Percentiles rank a stretch among this genome's conserved stretches.
Conservation (phyloP, 2,329 filamentous ascomycete species). For the Epichloe amarillans region DNA sequence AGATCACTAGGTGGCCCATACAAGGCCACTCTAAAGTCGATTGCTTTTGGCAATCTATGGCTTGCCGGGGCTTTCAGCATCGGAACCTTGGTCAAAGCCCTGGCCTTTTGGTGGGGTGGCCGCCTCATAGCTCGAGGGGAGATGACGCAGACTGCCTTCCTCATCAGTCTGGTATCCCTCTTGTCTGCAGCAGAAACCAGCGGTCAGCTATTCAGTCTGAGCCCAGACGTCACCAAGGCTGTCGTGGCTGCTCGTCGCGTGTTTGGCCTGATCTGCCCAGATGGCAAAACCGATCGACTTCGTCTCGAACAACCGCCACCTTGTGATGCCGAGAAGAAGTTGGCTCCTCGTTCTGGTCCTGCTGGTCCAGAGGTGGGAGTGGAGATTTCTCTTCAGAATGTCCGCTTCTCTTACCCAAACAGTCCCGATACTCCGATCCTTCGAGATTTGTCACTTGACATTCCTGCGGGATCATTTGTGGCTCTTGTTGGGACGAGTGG, state of each 20-base stretch:
- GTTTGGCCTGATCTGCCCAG: slow-evolving; percentile 17
- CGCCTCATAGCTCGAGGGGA: slow-evolving; percentile 54
- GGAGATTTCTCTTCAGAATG: slow-evolving; percentile 10
- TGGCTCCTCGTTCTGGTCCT: background rate
- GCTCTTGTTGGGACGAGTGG: slow-evolving; percentile 30
- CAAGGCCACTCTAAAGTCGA: slow-evolving; percentile 38
- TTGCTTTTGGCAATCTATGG: slow-evolving; percentile 41
- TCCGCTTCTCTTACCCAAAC: slow-evolving; percentile 7
- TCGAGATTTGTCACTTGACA: background rate
- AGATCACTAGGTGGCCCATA: slow-evolving; percentile 35
- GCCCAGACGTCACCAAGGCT: slow-evolving; percentile 33
- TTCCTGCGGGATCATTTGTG: slow-evolving; percentile 1
- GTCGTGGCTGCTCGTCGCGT: slow-evolving; percentile 30
- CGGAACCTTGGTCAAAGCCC: slow-evolving; percentile 56
- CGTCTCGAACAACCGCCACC: background rate
- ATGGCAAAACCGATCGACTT: background rate
- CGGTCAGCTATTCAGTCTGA: slow-evolving; percentile 51
- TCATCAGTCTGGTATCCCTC: slow-evolving; percentile 52
- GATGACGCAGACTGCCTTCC: slow-evolving; percentile 54
- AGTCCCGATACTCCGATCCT: background rate
- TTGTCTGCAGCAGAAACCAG: slow-evolving; percentile 46
- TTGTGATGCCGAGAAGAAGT: slow-evolving; percentile 10
- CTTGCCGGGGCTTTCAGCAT: slow-evolving; percentile 46
- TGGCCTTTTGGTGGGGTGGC: slow-evolving; percentile 72
- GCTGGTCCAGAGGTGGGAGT: slow-evolving; percentile 42